phyloP scores from a whole-genome alignment of 495 filamentous ascomycete species.

The Podospora tetraspora region DNA sequence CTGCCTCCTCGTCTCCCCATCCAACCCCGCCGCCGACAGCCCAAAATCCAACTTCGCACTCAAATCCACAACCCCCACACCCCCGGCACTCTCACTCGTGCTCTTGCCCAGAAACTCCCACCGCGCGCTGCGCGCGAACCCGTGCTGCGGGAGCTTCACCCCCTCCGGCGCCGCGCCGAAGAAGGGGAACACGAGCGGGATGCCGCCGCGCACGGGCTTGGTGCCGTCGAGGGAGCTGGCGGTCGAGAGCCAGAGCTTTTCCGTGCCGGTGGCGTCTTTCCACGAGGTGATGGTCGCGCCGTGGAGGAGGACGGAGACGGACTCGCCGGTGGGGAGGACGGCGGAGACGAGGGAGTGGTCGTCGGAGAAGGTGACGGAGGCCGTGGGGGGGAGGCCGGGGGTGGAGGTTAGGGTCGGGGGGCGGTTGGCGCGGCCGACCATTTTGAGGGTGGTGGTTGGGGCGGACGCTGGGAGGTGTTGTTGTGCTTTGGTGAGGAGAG shows the following conservation, averaged over 20 bases:
- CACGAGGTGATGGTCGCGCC: constrained; percentile 92
- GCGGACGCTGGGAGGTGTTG: neutral
- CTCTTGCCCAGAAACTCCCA: constrained; percentile 74
- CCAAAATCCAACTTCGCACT: constrained; percentile 93
- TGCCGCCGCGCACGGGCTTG: constrained; percentile 65
- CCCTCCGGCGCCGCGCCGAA: constrained; percentile 81
- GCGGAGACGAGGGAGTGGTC: constrained; percentile 64
- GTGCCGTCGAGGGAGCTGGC: constrained; percentile 60
- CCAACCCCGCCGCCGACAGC: constrained; percentile 61
- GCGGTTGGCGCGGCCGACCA: constrained; percentile 82
- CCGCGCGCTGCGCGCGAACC: constrained; percentile 83
- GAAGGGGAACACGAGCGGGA: constrained; percentile 94
- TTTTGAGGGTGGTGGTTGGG: constrained; percentile 25
- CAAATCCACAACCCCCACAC: constrained; percentile 46
- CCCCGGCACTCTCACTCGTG: constrained; percentile 46
- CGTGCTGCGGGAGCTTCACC: constrained; percentile 79
- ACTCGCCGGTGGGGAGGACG: constrained; percentile 77
- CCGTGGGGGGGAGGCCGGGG: constrained; percentile 56
- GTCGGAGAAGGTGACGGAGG: constrained; percentile 61
- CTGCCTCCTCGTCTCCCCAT: constrained; percentile 53
- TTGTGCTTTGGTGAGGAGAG: neutral
- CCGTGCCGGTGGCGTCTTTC: constrained; percentile 72
- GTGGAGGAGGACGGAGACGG: constrained; percentile 75
- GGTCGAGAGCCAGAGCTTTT: constrained; percentile 85
- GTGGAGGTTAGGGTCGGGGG: constrained; percentile 70